Evolutionary conservation across 176 grass and related monocot species (phyloP).

Genomic region (Urochloa ruziziensis): DNA sequence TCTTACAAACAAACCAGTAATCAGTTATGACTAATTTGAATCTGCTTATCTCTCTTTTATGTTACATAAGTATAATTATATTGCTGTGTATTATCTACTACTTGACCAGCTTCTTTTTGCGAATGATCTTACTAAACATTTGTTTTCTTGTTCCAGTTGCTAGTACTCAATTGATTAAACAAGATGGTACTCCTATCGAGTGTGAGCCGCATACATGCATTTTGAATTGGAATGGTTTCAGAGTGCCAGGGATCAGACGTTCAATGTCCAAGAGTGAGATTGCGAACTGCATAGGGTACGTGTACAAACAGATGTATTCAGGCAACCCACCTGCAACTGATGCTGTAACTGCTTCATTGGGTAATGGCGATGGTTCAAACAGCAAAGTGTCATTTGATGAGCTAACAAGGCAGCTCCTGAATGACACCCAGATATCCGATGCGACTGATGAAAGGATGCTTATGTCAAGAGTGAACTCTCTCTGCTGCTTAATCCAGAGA

Average conservation of each 20-base stretch:
- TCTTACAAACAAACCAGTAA: neutral
- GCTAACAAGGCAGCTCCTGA: slow-evolving; percentile 51
- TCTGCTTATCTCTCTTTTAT: neutral
- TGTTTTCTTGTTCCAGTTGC: slow-evolving; percentile 35
- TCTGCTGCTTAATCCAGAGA: slow-evolving; percentile 69
- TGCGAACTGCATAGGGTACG: slow-evolving; percentile 53
- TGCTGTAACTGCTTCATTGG: neutral
- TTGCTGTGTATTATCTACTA: neutral
- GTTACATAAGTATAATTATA: neutral
- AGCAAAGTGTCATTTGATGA: slow-evolving; percentile 58
- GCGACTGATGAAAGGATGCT: slow-evolving; percentile 60
- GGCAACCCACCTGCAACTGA: slow-evolving; percentile 38
- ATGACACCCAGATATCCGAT: slow-evolving; percentile 47
- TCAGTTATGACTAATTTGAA: neutral
- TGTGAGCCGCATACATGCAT: slow-evolving; percentile 9
- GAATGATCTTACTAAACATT: neutral
- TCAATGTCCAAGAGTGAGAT: slow-evolving; percentile 66
- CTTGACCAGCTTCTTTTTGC: neutral
- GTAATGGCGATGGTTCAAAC: slow-evolving; percentile 5
- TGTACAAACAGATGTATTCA: slow-evolving; percentile 52
- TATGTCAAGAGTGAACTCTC: slow-evolving; percentile 82
- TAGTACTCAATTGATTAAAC: slow-evolving; percentile 22
- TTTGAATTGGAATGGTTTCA: slow-evolving; percentile 32
- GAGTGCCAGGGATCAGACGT: slow-evolving; percentile 46
- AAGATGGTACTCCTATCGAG: slow-evolving; percentile 14